Percentiles rank a stretch among this genome's conserved stretches.
Conservation (phyloP, 495 filamentous ascomycete species). For the Podospora pseudocomata region DNA sequence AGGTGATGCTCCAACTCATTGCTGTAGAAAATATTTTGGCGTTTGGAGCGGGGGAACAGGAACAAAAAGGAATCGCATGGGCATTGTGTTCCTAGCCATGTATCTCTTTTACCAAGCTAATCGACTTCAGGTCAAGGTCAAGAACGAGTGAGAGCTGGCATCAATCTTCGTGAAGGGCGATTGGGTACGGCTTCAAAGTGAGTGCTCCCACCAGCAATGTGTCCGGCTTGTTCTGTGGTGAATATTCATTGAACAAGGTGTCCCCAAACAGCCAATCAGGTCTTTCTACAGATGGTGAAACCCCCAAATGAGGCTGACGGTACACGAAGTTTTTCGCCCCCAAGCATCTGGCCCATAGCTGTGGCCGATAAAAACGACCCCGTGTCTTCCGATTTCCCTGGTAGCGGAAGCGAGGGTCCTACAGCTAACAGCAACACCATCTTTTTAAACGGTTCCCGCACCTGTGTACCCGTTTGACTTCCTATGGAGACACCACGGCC, state of each 20-base stretch:
- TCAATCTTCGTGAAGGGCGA: neutral
- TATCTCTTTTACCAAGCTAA: constrained; percentile 22
- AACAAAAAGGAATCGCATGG: neutral
- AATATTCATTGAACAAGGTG: too few species aligned
- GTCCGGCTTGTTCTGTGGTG: too few species aligned
- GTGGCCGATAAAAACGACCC: neutral
- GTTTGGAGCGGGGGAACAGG: constrained; percentile 7
- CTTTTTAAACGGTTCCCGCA: neutral
- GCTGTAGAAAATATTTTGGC: constrained; percentile 3
- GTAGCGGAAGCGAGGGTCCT: neutral
- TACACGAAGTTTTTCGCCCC: neutral
- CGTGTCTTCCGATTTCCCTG: neutral
- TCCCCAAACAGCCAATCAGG: neutral
- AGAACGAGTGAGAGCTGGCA: neutral
- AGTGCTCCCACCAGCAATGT: neutral
- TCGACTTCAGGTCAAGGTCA: constrained; percentile 21
- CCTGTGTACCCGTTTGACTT: neutral
- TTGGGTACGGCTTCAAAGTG: neutral
- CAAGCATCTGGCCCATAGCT: neutral
- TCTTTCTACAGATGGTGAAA: neutral
- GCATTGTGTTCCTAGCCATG: constrained; percentile 5
- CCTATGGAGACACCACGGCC: neutral
- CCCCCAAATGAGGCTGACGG: neutral
- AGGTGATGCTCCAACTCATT: constrained; percentile 20
- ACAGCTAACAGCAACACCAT: neutral